Evolutionary conservation across 139 green algal species (phyloP), one percentile per base, ranked within the genome.

Genomic region (Gonium pectorale): DNA sequence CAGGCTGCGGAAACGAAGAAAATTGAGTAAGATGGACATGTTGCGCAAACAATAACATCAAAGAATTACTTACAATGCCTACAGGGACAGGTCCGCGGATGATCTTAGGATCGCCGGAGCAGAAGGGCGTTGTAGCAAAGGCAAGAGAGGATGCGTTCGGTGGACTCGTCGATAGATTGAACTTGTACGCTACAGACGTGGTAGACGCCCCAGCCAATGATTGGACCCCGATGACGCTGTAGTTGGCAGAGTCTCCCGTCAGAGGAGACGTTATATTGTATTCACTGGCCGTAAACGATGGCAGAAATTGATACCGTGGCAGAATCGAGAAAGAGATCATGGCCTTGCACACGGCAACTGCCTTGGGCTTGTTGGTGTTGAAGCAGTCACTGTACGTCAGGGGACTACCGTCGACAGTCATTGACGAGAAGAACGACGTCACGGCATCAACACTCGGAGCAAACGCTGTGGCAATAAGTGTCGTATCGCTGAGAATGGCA

Each of bases 341-440:
- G 17, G 43, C 41, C 15, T 19, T 15, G 77, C 77, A 73, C 19
- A 73, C 19, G 13, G 29, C n/a, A 5, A 43, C 11, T 6, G 27
- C 3, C 43, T 40, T 60, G 43, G 68, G 7, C 33, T 62, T 62
- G 43, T 3, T 78, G 13, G 38, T 24, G 37, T 40, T 31, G 8
- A 81, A 13, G 74, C 74, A 81, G 38, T 81, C 74, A 8, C 13
- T 27, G 38, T 38, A 83, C 5, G 21, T 35, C 38, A 83, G 33
- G 9, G 62, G 1, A 17, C 5, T 17, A n/a, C 75, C 59, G 31
- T 60, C 13, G 41, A 82, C 9, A 21, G 29, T 26, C 5, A 66
- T 19, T 2, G 19, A 2, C 0, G 22, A 3, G 0, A 83, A 40
- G 43, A 64, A 52, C 22, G 4, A 21, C 0, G 22, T 26, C 5